Evolutionary conservation across 768 basidiomycete species (phyloP).

Genomic region (Tephrocybe sp.): DNA sequence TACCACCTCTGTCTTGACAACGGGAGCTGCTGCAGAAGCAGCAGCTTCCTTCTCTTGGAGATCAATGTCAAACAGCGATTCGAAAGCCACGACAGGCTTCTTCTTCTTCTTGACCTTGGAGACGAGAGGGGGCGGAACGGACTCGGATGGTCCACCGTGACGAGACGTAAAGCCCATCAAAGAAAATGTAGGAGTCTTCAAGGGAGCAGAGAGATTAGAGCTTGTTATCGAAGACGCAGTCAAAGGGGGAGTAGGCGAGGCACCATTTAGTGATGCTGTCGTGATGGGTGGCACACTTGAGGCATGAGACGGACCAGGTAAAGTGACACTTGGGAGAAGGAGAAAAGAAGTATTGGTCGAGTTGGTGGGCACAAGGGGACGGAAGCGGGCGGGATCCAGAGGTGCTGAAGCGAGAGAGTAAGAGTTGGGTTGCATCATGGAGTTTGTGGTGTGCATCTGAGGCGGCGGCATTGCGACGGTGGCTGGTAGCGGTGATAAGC

Average conservation of each 20-base stretch:
- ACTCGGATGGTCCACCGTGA: neutral
- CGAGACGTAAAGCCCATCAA: neutral
- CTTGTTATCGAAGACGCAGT: neutral
- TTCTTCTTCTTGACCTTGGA: constrained; percentile 11
- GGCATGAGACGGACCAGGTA: neutral
- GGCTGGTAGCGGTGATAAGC: no score
- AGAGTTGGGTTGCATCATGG: constrained; percentile 16
- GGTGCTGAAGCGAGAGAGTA: constrained; percentile 17
- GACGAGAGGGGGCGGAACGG: no score
- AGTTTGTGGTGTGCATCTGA: neutral
- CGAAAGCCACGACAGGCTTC: constrained; percentile 12
- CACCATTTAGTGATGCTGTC: neutral
- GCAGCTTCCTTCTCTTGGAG: constrained; percentile 16
- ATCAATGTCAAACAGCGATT: constrained; percentile 16
- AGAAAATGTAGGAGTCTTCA: neutral
- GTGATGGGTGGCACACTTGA: neutral
- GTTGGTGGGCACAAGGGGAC: neutral
- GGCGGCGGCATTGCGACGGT: no score
- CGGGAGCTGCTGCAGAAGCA: neutral
- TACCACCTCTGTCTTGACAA: constrained; percentile 8
- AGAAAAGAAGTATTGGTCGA: neutral
- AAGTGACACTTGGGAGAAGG: neutral
- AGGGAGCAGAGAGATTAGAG: neutral
- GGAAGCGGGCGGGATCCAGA: neutral
- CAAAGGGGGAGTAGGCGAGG: neutral